Percentiles rank a stretch among this genome's conserved stretches.
Conservation (phyloP, 352 stramenopile genomes). For the Aphanomyces stellatus region DNA sequence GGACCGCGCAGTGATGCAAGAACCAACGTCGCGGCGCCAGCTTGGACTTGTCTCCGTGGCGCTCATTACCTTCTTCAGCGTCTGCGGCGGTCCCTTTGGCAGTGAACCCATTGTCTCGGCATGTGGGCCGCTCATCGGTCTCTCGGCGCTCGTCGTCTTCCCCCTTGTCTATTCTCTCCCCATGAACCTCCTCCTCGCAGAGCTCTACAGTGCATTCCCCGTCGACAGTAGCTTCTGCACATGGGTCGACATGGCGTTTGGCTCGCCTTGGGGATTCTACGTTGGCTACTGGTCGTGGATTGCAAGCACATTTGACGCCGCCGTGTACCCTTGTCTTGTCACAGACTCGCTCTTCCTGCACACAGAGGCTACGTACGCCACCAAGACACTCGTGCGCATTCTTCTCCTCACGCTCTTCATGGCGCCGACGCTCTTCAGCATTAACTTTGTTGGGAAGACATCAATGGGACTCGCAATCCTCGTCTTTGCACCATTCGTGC, state of each 20-base stretch:
- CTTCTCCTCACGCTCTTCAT: constrained; percentile 36
- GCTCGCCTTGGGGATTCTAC: constrained; percentile 68
- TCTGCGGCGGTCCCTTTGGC: constrained; percentile 91
- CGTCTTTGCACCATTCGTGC: constrained; percentile 88
- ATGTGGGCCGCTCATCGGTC: constrained; percentile 68
- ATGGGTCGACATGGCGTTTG: constrained; percentile 69
- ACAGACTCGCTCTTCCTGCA: constrained; percentile 47
- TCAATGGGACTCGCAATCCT: constrained; percentile 78
- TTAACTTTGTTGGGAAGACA: constrained; percentile 84
- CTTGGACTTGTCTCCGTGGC: constrained; percentile 54
- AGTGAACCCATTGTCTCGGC: constrained; percentile 87
- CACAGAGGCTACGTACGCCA: constrained; percentile 13
- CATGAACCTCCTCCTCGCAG: constrained; percentile 53
- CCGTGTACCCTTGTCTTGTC: constrained; percentile 73
- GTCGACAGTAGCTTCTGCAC: constrained; percentile 64
- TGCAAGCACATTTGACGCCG: constrained; percentile 67
- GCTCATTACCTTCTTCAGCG: constrained; percentile 87
- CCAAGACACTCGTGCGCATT: not conserved
- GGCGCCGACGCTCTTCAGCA: constrained; percentile 56
- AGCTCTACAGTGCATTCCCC: constrained; percentile 64
- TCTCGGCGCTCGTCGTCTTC: constrained; percentile 51
- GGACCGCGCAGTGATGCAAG: no score
- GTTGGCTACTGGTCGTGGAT: constrained; percentile 81
- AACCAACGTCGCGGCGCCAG: constrained; percentile 18
- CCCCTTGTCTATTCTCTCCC: constrained; percentile 62